Evolutionary conservation across 805 yeast species (phyloP).

Genomic region (Clavispora phyllophila): DNA sequence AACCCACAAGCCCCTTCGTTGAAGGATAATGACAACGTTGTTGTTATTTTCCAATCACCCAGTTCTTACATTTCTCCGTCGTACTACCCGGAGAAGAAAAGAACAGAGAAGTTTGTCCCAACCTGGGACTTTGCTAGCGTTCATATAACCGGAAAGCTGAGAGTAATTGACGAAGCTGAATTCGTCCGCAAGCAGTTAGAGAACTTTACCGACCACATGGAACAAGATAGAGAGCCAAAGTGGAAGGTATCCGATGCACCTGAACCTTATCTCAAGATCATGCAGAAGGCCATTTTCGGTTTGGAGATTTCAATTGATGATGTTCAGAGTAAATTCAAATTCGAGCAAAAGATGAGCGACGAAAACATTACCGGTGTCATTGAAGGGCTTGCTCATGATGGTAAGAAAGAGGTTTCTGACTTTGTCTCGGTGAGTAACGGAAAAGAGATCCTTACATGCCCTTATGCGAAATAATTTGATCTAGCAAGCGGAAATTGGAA

Average conservation of each 20-base stretch:
- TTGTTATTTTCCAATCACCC: conserved; percentile 48
- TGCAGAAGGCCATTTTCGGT: conserved; percentile 51
- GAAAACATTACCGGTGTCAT: conserved; percentile 50
- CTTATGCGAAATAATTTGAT: neutral
- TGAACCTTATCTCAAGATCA: conserved; percentile 34
- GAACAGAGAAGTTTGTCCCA: conserved; percentile 60
- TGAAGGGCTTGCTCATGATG: conserved; percentile 41
- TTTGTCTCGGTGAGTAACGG: conserved; percentile 15
- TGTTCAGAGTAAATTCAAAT: conserved; percentile 51
- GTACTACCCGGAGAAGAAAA: conserved; percentile 53
- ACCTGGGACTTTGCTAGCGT: conserved; percentile 64
- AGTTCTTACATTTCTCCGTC: conserved; percentile 54
- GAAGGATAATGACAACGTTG: conserved; percentile 32
- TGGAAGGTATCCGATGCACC: conserved; percentile 63
- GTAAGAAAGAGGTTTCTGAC: conserved; percentile 22
- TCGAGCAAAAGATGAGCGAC: conserved; percentile 45
- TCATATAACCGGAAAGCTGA: conserved; percentile 51
- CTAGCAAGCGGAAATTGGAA: neutral
- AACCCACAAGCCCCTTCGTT: conserved; percentile 48
- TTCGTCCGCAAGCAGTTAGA: conserved; percentile 44
- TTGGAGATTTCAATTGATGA: conserved; percentile 45
- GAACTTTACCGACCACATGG: conserved; percentile 44
- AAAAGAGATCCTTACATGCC: neutral
- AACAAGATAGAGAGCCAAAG: conserved; percentile 32
- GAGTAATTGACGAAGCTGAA: conserved; percentile 38